These are phyloP conservation scores for Zalerion maritima DNA, from an alignment of 495 filamentous ascomycete species.

Conservation along the genomic window DNA sequence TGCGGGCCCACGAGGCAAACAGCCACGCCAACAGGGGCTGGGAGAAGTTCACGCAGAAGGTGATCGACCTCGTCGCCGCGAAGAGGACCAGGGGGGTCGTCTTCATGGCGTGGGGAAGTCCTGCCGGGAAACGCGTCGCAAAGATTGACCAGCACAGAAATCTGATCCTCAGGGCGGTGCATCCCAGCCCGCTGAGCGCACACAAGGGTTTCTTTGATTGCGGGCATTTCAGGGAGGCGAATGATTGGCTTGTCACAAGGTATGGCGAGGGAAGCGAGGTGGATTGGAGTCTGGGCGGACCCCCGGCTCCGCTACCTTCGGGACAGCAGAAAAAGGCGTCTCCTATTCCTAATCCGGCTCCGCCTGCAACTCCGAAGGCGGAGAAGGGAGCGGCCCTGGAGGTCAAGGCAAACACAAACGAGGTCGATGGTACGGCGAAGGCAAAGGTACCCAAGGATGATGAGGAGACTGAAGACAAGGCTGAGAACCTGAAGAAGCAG, in stretches of 20 bases:
- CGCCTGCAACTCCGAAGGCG: no score
- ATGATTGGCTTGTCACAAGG: slow-evolving; percentile 66
- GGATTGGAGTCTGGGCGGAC: slow-evolving; percentile 81
- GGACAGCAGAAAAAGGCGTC: no score
- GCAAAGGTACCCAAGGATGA: no score
- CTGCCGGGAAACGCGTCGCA: slow-evolving; percentile 58
- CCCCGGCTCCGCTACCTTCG: no score
- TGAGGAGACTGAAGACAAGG: no score
- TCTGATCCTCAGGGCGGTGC: slow-evolving; percentile 66
- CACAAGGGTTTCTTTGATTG: slow-evolving; percentile 68
- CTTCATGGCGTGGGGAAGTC: slow-evolving; percentile 84
- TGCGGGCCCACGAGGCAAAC: slow-evolving; percentile 73
- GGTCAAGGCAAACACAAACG: no score
- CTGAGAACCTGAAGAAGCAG: no score
- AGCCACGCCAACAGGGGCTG: slow-evolving; percentile 73
- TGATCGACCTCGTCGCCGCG: slow-evolving; percentile 72
- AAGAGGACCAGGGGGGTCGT: slow-evolving; percentile 67
- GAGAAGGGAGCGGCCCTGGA: no score
- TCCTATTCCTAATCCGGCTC: no score
- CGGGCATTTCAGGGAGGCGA: slow-evolving; percentile 75
- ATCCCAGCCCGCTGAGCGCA: slow-evolving; percentile 85
- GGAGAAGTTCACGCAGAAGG: slow-evolving; percentile 82
- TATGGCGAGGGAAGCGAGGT: slow-evolving; percentile 72
- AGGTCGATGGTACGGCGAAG: no score
- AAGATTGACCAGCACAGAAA: slow-evolving; percentile 59